Conservation (phyloP, 176 grass and related monocot species). For the Cenchrus fungigraminus region DNA sequence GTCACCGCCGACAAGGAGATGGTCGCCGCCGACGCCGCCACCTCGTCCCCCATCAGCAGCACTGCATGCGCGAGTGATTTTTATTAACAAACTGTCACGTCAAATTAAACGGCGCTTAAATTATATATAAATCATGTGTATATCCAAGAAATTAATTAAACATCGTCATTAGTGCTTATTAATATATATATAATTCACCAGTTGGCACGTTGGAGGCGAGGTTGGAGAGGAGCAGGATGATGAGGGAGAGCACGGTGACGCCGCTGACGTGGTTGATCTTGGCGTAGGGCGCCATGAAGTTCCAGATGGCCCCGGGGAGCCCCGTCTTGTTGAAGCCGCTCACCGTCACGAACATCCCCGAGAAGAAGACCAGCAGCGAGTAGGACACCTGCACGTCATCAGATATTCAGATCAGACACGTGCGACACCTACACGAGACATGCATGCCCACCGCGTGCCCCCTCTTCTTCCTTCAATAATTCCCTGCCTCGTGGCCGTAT, state of each 20-base stretch:
- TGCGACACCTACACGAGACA: not conserved
- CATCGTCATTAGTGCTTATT: no score
- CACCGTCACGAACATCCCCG: slow-evolving; percentile 97
- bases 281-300: slow-evolving; percentile 83
- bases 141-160: no score
- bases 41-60: slow-evolving; percentile 78
- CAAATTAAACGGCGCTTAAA: not conserved
- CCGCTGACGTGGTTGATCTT: slow-evolving; percentile 74
- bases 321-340: slow-evolving; percentile 95
- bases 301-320: slow-evolving; percentile 81
- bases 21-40: slow-evolving; percentile 66
- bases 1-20: slow-evolving; percentile 71
- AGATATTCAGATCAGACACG: no score
- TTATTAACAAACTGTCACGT: not conserved
- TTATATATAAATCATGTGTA: no score
- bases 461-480: not conserved
- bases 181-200: slow-evolving; percentile 32
- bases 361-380: slow-evolving; percentile 93
- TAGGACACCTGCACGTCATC: slow-evolving; percentile 67
- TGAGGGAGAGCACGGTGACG: slow-evolving; percentile 70
- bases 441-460: not conserved
- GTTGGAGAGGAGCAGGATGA: slow-evolving; percentile 91
- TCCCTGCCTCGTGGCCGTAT: no score
- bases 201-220: slow-evolving; percentile 98
- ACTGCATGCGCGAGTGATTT: slow-evolving; percentile 39